These are phyloP conservation scores for Solanum etuberosum DNA, from an alignment of 257 asterid species.

Conservation along the genomic window DNA sequence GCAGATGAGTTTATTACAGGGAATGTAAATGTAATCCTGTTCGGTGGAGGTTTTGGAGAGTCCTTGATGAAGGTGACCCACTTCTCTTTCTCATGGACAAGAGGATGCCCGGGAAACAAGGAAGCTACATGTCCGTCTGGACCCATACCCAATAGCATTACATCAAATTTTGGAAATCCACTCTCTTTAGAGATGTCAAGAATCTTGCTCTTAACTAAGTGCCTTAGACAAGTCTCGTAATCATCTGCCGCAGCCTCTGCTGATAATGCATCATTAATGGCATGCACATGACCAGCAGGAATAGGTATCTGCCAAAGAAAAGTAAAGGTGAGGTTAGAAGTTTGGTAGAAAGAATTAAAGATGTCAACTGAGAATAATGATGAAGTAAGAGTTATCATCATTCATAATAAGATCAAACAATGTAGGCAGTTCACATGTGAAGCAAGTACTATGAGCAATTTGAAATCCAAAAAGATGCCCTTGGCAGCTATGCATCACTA, in stretches of 20 bases:
- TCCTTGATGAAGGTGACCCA: constrained; percentile 77
- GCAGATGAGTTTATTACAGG: constrained; percentile 82
- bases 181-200: constrained; percentile 35
- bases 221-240: constrained; percentile 70
- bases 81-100: constrained; percentile 51
- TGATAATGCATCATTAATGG: constrained; percentile 75
- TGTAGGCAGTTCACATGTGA: background rate
- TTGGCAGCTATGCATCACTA: background rate
- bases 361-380: background rate
- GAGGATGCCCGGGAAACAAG: constrained; percentile 78
- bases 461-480: background rate
- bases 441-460: background rate
- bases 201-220: constrained; percentile 41
- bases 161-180: constrained; percentile 80
- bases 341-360: background rate
- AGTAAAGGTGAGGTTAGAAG: background rate
- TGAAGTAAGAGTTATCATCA: background rate
- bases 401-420: background rate
- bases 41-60: constrained; percentile 94
- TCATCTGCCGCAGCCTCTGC: constrained; percentile 93
- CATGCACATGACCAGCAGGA: constrained; percentile 65
- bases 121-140: constrained; percentile 97
- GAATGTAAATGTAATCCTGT: constrained; percentile 80
- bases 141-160: constrained; percentile 91
- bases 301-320: constrained; percentile 52